A percentile compares a stretch with the other conserved stretches of the same genome.
These are phyloP conservation scores for Fusarium nematophilum DNA, from an alignment of 2,329 filamentous ascomycete genomes.

Conservation along the genomic window DNA sequence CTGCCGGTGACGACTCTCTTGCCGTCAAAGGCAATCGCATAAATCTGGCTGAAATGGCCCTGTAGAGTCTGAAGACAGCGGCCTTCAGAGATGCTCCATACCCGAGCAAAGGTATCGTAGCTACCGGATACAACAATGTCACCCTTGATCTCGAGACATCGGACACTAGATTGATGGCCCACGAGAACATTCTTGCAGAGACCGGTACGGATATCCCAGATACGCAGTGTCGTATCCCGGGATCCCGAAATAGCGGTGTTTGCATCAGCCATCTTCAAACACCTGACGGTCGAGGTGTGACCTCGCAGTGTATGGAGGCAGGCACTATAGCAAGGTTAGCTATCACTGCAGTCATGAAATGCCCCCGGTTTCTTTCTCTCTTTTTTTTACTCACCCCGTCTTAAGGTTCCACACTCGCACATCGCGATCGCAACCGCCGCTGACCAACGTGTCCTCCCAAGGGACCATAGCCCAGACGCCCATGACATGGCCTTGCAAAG, in stretches of 20 bases:
- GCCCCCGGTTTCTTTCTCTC: too few relatives aligned
- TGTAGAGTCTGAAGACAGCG: constrained; percentile 89
- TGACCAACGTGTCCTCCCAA: constrained; percentile 94
- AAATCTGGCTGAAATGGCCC: constrained; percentile 98
- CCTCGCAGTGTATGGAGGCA: constrained; percentile 88
- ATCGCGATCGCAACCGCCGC: constrained; percentile 95
- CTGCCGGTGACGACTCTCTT: constrained; percentile 93
- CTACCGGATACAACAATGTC: constrained; percentile 98
- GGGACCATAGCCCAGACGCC: constrained; percentile 99
- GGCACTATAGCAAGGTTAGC: constrained; percentile 60
- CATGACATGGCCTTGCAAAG: constrained; percentile 96
- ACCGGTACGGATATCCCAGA: constrained; percentile 93
- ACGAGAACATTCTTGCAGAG: constrained; percentile 91
- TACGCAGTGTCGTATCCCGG: constrained; percentile 90
- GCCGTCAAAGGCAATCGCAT: constrained; percentile 97
- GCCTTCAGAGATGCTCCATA: constrained; percentile 98
- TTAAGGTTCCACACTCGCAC: constrained; percentile 97
- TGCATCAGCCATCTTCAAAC: constrained; percentile 95
- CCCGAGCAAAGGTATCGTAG: constrained; percentile 95
- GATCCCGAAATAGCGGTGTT: constrained; percentile 97
- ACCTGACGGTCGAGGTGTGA: constrained; percentile 96
- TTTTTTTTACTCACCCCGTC: constrained; percentile 75
- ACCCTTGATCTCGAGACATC: constrained; percentile 94
- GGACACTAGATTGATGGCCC: constrained; percentile 93
- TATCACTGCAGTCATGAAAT: neutral